These are phyloP conservation scores for Globisporangium cederbergense DNA, from an alignment of 352 stramenopile genomes.

Conservation along the genomic window DNA sequence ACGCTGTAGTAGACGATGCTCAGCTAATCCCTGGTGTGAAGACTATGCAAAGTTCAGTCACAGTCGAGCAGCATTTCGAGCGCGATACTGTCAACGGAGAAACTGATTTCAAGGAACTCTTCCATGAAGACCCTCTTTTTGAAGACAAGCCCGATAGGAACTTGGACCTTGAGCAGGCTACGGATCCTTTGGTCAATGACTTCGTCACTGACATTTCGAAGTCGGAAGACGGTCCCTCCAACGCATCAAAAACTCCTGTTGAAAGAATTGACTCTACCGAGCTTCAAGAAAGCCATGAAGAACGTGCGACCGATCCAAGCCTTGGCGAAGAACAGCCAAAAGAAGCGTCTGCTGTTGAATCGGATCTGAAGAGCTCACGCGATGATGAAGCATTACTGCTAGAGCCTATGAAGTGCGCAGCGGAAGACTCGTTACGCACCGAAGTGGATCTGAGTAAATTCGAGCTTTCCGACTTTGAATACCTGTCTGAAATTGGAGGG, in stretches of 20 bases:
- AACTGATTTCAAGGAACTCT: not conserved
- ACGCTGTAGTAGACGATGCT: not conserved
- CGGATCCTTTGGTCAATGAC: not conserved
- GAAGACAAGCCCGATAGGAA: not conserved
- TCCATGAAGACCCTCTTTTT: not conserved
- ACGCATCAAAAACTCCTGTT: not conserved
- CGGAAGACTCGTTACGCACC: not conserved
- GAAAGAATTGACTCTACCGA: not conserved
- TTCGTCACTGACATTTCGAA: too few relatives aligned
- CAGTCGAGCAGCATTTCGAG: not conserved
- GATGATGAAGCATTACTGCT: not conserved
- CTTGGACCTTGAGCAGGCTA: not conserved
- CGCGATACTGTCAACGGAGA: not conserved
- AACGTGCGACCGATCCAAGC: not conserved
- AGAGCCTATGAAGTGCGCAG: too few relatives aligned
- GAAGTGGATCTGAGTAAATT: not conserved
- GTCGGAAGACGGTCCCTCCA: not conserved
- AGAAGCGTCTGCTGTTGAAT: not conserved
- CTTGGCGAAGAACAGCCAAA: not conserved
- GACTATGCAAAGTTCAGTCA: not conserved
- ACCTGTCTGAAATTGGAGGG: not conserved
- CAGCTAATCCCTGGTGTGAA: not conserved
- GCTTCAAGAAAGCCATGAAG: not conserved
- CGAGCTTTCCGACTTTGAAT: slow-evolving; percentile 6
- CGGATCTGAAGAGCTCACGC: not conserved